Evolutionary conservation across 192 early-diverging fungal species (phyloP).

Genomic region (Coemansia aciculifera): DNA sequence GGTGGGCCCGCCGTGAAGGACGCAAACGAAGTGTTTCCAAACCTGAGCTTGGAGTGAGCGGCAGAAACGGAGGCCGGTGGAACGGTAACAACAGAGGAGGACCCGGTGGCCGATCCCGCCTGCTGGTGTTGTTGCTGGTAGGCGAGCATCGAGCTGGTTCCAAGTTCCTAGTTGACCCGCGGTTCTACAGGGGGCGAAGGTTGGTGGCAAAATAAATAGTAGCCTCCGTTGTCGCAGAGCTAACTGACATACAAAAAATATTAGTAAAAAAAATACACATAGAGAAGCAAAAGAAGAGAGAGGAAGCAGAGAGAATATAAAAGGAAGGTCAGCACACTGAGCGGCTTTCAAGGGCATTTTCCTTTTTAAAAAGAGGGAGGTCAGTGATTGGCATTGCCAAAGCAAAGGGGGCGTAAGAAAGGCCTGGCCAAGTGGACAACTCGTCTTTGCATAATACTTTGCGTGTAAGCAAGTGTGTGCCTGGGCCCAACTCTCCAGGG

Average conservation of each 20-base stretch:
- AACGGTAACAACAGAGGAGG: slow-evolving; percentile 23
- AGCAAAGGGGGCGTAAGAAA: neutral
- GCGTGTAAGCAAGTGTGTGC: neutral
- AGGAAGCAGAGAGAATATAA: neutral
- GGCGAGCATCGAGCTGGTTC: slow-evolving; percentile 37
- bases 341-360: slow-evolving; percentile 3
- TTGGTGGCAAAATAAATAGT: slow-evolving; percentile 7
- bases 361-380: slow-evolving; percentile 10
- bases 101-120: slow-evolving; percentile 17
- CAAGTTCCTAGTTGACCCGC: slow-evolving; percentile 1
- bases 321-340: neutral
- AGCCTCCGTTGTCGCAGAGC: slow-evolving; percentile 9
- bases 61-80: slow-evolving; percentile 38
- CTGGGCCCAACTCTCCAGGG: neutral
- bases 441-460: slow-evolving; percentile 11
- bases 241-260: slow-evolving; percentile 12
- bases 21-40: slow-evolving; percentile 39
- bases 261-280: slow-evolving; percentile 1
- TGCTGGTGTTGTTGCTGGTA: slow-evolving; percentile 50
- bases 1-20: neutral
- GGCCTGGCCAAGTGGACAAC: neutral
- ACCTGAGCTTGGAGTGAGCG: slow-evolving; percentile 46
- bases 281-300: neutral
- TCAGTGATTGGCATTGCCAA: slow-evolving; percentile 3
- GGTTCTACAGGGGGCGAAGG: slow-evolving; percentile 5